These are phyloP conservation scores for Garcia nutans DNA, from an alignment of 345 rosid species.

Conservation along the genomic window DNA sequence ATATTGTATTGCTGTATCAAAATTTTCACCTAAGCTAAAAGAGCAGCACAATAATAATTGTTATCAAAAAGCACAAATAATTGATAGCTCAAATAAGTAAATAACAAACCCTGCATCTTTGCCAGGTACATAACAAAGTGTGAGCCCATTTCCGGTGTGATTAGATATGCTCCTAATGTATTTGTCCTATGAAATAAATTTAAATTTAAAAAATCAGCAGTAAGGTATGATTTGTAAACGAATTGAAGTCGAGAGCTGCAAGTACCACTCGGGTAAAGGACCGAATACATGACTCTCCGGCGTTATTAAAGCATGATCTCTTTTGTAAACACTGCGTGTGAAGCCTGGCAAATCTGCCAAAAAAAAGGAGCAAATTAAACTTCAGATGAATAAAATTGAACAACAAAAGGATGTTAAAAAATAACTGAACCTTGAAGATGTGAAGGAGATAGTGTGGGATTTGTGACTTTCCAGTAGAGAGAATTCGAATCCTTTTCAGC, in stretches of 20 bases:
- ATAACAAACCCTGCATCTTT: constrained; percentile 72
- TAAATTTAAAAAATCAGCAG: constrained; percentile 24
- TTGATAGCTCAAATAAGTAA: constrained; percentile 2
- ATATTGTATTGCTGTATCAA: not conserved
- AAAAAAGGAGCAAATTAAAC: constrained; percentile 18
- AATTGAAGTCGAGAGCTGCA: constrained; percentile 13
- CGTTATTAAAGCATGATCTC: constrained; percentile 79
- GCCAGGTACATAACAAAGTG: constrained; percentile 92
- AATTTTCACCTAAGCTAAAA: not conserved
- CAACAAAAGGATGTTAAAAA: not conserved
- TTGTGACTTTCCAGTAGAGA: constrained; percentile 77
- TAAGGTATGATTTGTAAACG: constrained; percentile 7
- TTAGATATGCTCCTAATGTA: constrained; percentile 75
- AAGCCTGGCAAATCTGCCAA: constrained; percentile 85
- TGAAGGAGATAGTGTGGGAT: constrained; percentile 85
- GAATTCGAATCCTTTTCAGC: constrained; percentile 41
- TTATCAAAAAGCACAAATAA: not conserved
- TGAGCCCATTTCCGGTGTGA: constrained; percentile 88
- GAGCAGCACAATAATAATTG: not conserved
- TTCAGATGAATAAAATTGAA: not conserved
- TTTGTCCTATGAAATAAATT: constrained; percentile 56
- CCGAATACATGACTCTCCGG: constrained; percentile 95
- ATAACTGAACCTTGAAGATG: constrained; percentile 63
- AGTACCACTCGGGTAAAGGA: constrained; percentile 86
- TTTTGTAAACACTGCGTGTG: constrained; percentile 77